A percentile compares a stretch with the other conserved stretches of the same genome.
Evolutionary conservation across 192 early-diverging fungal genomes (phyloP).

Genomic region (Coemansia sp.): DNA sequence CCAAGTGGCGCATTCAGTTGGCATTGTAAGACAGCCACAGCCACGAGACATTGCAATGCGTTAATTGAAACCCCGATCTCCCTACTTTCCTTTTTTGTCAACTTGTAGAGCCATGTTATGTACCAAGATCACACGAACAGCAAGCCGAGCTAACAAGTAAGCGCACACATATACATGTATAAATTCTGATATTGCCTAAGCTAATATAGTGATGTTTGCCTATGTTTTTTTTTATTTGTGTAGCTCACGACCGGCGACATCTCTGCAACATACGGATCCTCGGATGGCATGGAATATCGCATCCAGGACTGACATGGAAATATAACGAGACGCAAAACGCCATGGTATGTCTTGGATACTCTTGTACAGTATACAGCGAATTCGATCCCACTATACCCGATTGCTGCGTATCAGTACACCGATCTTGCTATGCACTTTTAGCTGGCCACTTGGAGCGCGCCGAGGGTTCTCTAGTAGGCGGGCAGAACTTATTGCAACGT

Average conservation of each 20-base stretch:
- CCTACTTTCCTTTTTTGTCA: neutral
- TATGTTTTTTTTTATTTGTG: neutral
- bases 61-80: constrained; percentile 8
- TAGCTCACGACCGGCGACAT: constrained; percentile 49
- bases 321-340: constrained; percentile 35
- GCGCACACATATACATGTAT: constrained; percentile 1
- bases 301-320: constrained; percentile 48
- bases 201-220: neutral
- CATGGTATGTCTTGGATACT: constrained; percentile 46
- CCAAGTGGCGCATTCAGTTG: neutral
- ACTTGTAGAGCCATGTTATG: constrained; percentile 42
- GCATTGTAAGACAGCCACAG: constrained; percentile 1
- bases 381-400: constrained; percentile 24
- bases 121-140: constrained; percentile 25
- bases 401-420: constrained; percentile 44
- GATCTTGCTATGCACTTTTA: constrained; percentile 47
- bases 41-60: neutral
- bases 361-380: constrained; percentile 28
- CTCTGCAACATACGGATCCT: constrained; percentile 41
- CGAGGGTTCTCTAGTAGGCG: constrained; percentile 20
- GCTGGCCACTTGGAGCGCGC: constrained; percentile 33
- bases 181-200: neutral
- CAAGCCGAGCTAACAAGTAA: constrained; percentile 35
- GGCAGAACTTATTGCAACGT: constrained; percentile 21
- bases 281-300: constrained; percentile 41